These are phyloP conservation scores for Collybia sp. DNA, from an alignment of 768 basidiomycete species.

Conservation along the genomic window DNA sequence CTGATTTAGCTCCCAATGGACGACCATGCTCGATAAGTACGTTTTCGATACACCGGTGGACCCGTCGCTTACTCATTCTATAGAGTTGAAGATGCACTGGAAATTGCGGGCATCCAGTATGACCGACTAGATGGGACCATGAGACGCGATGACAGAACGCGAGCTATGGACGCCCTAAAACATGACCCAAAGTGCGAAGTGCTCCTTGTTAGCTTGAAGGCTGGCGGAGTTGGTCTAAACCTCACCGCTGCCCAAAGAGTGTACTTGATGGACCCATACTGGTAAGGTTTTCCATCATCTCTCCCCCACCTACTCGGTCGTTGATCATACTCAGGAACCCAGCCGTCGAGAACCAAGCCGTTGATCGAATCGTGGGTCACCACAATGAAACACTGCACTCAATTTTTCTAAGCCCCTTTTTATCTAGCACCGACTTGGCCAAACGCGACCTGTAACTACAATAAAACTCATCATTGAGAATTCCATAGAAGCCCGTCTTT, in stretches of 20 bases:
- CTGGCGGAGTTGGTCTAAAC: slow-evolving; percentile 96
- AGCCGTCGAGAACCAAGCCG: slow-evolving; percentile 95
- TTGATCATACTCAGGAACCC: slow-evolving; percentile 64
- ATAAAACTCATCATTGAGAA: slow-evolving; percentile 93
- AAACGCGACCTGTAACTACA: slow-evolving; percentile 86
- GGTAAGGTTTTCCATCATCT: slow-evolving; percentile 37
- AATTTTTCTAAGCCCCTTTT: slow-evolving; percentile 1
- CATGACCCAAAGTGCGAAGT: slow-evolving; percentile 90
- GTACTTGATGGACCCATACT: slow-evolving; percentile 97
- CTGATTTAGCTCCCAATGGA: slow-evolving; percentile 81
- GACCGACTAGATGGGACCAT: slow-evolving; percentile 96
- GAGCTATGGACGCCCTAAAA: slow-evolving; percentile 91
- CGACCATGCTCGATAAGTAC: slow-evolving; percentile 88
- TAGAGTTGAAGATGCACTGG: slow-evolving; percentile 87
- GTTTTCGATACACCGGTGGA: slow-evolving; percentile 1
- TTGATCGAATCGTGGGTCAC: slow-evolving; percentile 86
- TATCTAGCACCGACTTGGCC: slow-evolving; percentile 88
- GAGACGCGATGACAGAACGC: slow-evolving; percentile 91
- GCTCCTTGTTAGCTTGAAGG: slow-evolving; percentile 90
- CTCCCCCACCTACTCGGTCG: neutral
- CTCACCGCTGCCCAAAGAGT: slow-evolving; percentile 91
- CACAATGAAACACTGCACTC: no score
- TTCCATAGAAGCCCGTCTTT: slow-evolving; percentile 87
- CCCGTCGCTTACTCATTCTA: slow-evolving; percentile 8
- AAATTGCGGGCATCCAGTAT: slow-evolving; percentile 77